Evolutionary conservation across 768 basidiomycete genomes (phyloP), one percentile per base, ranked within the genome.

Genomic region (Pulveroboletus sp.): DNA sequence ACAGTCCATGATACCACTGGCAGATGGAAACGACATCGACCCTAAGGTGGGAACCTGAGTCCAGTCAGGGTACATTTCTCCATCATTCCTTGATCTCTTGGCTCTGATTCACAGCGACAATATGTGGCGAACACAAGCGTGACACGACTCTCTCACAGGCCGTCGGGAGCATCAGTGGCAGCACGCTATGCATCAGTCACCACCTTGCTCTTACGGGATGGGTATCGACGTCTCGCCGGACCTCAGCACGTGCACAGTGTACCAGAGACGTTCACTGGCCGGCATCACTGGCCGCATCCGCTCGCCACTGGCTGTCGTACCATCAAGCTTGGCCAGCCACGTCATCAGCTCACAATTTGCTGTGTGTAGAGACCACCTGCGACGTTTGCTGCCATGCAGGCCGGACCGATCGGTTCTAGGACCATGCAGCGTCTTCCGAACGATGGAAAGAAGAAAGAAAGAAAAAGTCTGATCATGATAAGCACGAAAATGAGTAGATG

Each of bases 361-460:
- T 65, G 36, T 67, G 60, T 3, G 78, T 82, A 26, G 61, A 14
- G 8, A n/a, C 60, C 21, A 21, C 21, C 21, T 21, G 21, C 21
- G 3, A 21, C 21, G 21, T 21, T 21, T 21, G 77, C 67, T 17
- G 73, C 69, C 64, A 92, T 88, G 47, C 89, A 81, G 31, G 75
- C 64, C 27, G 80, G 77, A 1, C 78, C 92, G 33, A 92, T 85
- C 6, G 86, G 89, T 69, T 91, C 92, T 2, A 90, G 81, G 76
- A 27, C 77, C 73, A 33, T 21, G 88, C 75, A 38, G 82, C 72
- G 33, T 76, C 80, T 61, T 86, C 85, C 11, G 76, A 46, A 87
- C 83, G 83, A 45, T 57, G 51, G 12, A 33, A 33, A 33, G n/a
- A n/a, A n/a, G n/a, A n/a, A n/a, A n/a, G n/a, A n/a, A 12, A 47